These are phyloP conservation scores for Gossypium arboreum DNA, from an alignment of 345 rosid species.

Conservation along the genomic window DNA sequence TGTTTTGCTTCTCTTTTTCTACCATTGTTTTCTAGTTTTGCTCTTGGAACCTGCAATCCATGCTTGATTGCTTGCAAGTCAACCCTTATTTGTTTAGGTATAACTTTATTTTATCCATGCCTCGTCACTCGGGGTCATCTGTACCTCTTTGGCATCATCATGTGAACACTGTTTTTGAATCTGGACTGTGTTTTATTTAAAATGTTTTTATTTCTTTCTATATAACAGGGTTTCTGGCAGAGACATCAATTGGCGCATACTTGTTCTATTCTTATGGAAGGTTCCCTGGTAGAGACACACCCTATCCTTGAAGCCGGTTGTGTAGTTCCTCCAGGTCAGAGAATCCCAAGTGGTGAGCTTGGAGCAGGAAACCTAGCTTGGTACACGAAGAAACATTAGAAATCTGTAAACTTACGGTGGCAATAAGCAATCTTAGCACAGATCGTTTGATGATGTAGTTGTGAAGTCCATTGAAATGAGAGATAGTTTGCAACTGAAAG, in stretches of 20 bases:
- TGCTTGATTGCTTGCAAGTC: neutral
- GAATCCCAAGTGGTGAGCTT: constrained; percentile 91
- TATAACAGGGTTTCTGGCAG: constrained; percentile 80
- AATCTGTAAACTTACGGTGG: too few relatives aligned
- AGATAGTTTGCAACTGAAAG: neutral
- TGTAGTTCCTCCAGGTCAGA: constrained; percentile 87
- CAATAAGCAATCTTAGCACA: too few relatives aligned
- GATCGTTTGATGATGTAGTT: too few relatives aligned
- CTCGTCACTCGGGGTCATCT: neutral
- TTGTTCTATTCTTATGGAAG: constrained; percentile 92
- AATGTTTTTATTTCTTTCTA: neutral
- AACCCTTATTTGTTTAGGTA: neutral
- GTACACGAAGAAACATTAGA: constrained; percentile 41
- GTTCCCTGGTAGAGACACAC: constrained; percentile 86
- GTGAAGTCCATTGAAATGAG: constrained; percentile 20
- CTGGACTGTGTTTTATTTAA: neutral
- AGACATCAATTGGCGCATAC: constrained; percentile 80
- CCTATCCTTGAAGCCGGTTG: constrained; percentile 94
- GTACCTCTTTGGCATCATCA: neutral
- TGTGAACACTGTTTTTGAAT: neutral
- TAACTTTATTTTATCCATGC: neutral
- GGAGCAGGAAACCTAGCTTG: constrained; percentile 98
- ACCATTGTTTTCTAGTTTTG: neutral
- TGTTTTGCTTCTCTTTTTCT: neutral
- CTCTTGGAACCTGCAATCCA: neutral